Evolutionary conservation across 352 stramenopile species (phyloP).

Genomic region (Pythium aphanidermatum): DNA sequence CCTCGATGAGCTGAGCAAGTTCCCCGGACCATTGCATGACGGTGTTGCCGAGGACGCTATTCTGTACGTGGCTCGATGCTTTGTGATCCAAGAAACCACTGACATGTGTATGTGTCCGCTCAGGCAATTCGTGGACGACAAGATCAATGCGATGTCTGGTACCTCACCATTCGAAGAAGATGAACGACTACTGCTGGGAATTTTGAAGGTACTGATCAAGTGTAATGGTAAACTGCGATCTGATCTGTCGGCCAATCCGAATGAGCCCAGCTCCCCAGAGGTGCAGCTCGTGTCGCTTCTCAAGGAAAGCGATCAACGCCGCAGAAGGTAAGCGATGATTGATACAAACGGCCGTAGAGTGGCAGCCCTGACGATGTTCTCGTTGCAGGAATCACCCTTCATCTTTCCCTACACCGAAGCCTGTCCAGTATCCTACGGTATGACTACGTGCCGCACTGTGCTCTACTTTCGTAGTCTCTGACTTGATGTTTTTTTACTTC

Average conservation of each 20-base stretch:
- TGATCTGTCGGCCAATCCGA: slow-evolving; percentile 36
- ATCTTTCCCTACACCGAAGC: slow-evolving; percentile 41
- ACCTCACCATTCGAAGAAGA: slow-evolving; percentile 43
- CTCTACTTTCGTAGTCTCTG: too few species aligned
- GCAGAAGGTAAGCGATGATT: slow-evolving; percentile 28
- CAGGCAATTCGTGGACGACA: slow-evolving; percentile 55
- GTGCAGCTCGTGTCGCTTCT: slow-evolving; percentile 60
- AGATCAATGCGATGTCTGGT: slow-evolving; percentile 26
- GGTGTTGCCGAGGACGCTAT: slow-evolving; percentile 54
- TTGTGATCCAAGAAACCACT: slow-evolving; percentile 52
- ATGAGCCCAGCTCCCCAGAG: slow-evolving; percentile 54
- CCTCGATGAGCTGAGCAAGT: slow-evolving; percentile 62
- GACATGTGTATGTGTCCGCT: too few species aligned
- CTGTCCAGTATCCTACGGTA: slow-evolving; percentile 26
- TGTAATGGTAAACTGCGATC: slow-evolving; percentile 74
- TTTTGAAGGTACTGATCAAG: slow-evolving; percentile 70
- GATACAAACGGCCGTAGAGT: background rate
- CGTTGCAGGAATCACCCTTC: slow-evolving; percentile 26
- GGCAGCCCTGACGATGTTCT: background rate
- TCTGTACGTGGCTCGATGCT: slow-evolving; percentile 42
- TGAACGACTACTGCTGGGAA: slow-evolving; percentile 55
- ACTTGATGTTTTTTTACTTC: slow-evolving; percentile 3
- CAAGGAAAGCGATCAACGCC: slow-evolving; percentile 59
- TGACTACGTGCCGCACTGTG: too few species aligned
- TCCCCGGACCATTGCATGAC: slow-evolving; percentile 71